Conservation (phyloP, 2,329 filamentous ascomycete species). For the Gnomoniopsis sp. region DNA sequence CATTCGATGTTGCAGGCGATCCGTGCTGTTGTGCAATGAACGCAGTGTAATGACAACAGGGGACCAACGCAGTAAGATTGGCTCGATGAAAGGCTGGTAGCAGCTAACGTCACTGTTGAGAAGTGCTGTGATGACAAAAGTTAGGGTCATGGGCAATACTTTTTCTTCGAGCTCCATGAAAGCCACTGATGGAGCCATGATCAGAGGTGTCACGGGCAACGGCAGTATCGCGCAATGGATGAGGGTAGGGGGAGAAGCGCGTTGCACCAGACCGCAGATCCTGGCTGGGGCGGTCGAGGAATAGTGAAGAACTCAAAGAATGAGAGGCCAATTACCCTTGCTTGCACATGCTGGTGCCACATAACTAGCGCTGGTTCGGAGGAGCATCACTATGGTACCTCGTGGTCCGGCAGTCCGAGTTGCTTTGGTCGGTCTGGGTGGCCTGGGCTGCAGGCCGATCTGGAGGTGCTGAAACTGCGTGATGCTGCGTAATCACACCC, state of each 20-base stretch:
- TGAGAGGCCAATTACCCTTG: not conserved
- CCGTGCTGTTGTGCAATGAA: conserved; percentile 4
- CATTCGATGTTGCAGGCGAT: conserved; percentile 3
- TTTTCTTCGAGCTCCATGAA: conserved; percentile 3
- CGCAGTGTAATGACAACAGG: conserved; percentile 5
- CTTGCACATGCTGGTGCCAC: not conserved
- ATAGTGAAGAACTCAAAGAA: not conserved
- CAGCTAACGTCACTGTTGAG: conserved; percentile 3
- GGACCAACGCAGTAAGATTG: not conserved
- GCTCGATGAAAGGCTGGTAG: conserved; percentile 5
- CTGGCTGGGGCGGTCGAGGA: not conserved
- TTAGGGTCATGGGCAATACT: not conserved
- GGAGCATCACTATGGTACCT: not conserved
- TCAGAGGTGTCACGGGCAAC: not conserved
- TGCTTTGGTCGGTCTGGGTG: too few species aligned
- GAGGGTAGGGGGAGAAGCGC: not conserved
- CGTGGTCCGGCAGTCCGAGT: too few species aligned
- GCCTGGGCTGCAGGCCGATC: conserved; percentile 9
- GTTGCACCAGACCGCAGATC: conserved; percentile 6
- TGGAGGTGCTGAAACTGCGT: conserved; percentile 14
- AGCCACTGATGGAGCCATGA: not conserved
- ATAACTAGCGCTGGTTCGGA: not conserved
- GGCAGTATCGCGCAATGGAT: not conserved
- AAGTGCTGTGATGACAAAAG: not conserved
- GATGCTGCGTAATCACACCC: conserved; percentile 4